phyloP scores from a whole-genome alignment of 192 early-diverging fungal species.

The Coemansia sp. region DNA sequence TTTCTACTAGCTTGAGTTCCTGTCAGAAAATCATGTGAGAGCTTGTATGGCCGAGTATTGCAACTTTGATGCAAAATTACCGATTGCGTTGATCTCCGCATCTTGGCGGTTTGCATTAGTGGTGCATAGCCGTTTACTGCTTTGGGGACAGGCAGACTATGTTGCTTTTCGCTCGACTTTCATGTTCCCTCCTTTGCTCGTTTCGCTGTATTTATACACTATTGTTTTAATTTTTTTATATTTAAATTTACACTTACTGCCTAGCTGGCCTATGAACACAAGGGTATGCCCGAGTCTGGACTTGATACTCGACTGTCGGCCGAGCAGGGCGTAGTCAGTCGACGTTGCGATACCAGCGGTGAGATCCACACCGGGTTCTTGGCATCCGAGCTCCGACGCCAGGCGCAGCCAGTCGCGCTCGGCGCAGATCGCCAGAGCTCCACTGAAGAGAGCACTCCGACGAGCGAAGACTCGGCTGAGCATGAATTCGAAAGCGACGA shows the following conservation, averaged over 20 bases:
- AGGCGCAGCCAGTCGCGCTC: not conserved
- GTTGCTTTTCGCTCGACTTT: not conserved
- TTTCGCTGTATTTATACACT: not conserved
- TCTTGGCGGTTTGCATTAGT: not conserved
- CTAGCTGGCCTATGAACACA: constrained; percentile 11
- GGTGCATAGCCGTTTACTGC: not conserved
- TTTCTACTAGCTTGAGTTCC: not conserved
- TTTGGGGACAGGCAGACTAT: too few species aligned
- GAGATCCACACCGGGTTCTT: not conserved
- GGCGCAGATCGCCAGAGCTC: not conserved
- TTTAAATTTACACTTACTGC: not conserved
- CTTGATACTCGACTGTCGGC: constrained; percentile 10
- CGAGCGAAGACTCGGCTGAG: not conserved
- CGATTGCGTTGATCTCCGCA: not conserved
- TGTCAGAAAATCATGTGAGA: not conserved
- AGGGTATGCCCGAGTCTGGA: constrained; percentile 14
- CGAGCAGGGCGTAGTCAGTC: not conserved
- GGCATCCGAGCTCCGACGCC: not conserved
- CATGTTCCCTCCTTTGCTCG: not conserved
- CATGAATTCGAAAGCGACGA: constrained; percentile 27
- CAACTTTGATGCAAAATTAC: not conserved
- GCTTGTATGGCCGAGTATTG: not conserved
- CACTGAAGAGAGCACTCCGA: not conserved
- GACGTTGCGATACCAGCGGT: not conserved
- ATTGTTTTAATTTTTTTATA: not conserved